Base-by-base conservation (phyloP, 2,329 filamentous ascomycete species). In the Pezicula rhizophila region DNA sequence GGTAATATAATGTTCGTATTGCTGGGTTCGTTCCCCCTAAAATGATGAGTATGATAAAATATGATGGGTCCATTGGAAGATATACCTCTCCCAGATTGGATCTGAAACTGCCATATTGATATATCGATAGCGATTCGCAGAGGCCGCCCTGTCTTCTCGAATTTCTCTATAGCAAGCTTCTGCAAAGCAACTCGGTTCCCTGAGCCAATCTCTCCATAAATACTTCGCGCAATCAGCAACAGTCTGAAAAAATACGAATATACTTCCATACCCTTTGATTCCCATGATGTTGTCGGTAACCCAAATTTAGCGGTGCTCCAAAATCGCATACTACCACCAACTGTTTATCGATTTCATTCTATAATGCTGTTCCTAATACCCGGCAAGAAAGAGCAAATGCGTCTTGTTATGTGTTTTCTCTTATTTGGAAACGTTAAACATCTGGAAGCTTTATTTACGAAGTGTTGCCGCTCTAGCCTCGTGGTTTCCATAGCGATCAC, bases 81-180 rank as follows among this genome's bases (percentile, higher is more conserved):
- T 59, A 28, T 61, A 79, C 81, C 89, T 71, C 83, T 82, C 15
- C 87, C 87, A 12, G 89, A 85, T 63, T 95, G 90, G 11, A 85
- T 85, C 63, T 99, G 93, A 63, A 96, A 97, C 40, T 96, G 86
- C 93, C 93, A 99, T 63, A 99, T 97, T 2, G 90, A 89, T 58
- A 95, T 87, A 64, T 99, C 93, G 55, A 99, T 87, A 35, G 93
- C 93, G 42, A 99, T 76, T 37, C 91, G 85, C 37, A 97, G 73
- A 0, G 91, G 91, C 2, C 84, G 78, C 20, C 79, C 77, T 10
- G 80, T 82, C 47, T 76, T 68, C 60, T 89, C 80, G 55, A 95
- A 79, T 57, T 88, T 85, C 42, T 90, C 80, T 41, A 90, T 76
- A 26, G 91, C 86, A 45, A 97, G 77, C 63, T 89, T 95, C 31